Percentiles rank a stretch among this genome's conserved stretches.
phyloP scores from a whole-genome alignment of 106 monocot genomes.

The Acanthochlamys bracteata region DNA sequence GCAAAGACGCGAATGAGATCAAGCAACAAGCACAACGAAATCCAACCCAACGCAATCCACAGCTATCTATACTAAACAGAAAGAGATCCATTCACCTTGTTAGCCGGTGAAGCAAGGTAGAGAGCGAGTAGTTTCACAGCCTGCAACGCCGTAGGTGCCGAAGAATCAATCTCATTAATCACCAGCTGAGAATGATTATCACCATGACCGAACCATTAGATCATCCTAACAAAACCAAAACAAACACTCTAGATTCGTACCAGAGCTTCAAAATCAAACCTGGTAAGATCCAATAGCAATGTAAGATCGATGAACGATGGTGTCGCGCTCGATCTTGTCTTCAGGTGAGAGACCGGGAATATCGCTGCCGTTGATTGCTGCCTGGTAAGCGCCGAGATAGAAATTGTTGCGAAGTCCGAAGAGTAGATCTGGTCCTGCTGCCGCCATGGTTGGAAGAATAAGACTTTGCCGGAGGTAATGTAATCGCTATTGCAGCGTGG shows the following conservation, averaged over 20 bases:
- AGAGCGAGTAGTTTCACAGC: conserved; percentile 85
- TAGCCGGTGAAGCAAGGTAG: conserved; percentile 38
- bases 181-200: conserved; percentile 45
- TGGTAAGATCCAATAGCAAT: conserved; percentile 81
- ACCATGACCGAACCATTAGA: neutral
- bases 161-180: conserved; percentile 76
- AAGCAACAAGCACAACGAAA: neutral
- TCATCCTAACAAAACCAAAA: too few species aligned
- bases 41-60: neutral
- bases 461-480: neutral
- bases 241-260: too few species aligned
- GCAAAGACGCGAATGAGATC: neutral
- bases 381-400: conserved; percentile 81
- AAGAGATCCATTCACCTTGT: conserved; percentile 50
- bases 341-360: conserved; percentile 53
- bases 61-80: neutral
- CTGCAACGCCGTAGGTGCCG: conserved; percentile 82
- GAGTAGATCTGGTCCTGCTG: conserved; percentile 73
- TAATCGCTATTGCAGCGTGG: too few species aligned
- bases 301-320: conserved; percentile 78
- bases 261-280: conserved; percentile 12
- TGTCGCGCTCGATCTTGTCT: conserved; percentile 74
- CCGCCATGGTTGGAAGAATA: neutral
- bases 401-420: conserved; percentile 92
- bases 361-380: conserved; percentile 77